Conservation (phyloP, 106 monocot genomes). For the Gastrodia elata region DNA sequence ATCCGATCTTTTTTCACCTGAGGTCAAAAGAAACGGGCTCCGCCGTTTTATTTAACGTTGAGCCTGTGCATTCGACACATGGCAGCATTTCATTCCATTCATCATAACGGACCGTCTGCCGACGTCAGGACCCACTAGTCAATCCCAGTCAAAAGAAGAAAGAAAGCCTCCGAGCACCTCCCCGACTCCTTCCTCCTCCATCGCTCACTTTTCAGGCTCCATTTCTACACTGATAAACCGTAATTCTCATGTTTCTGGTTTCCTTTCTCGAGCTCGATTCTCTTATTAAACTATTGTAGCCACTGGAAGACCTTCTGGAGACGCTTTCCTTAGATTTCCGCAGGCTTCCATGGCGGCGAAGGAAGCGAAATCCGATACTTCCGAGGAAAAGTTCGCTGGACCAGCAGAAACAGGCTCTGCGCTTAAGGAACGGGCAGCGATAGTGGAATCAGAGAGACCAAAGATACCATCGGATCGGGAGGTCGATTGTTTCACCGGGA, state of each 20-base stretch:
- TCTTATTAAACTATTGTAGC: background rate
- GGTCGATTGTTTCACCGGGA: background rate
- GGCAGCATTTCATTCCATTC: background rate
- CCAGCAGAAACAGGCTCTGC: background rate
- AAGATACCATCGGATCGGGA: background rate
- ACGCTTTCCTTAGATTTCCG: background rate
- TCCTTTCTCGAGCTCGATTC: background rate
- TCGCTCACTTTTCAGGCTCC: background rate
- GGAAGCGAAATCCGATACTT: conserved; percentile 1
- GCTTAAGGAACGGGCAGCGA: background rate
- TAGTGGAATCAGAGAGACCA: background rate
- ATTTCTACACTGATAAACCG: background rate
- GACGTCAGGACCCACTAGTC: background rate
- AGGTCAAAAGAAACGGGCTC: background rate
- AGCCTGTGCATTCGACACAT: background rate
- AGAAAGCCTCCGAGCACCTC: background rate
- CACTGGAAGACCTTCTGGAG: background rate
- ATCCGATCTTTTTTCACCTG: no score
- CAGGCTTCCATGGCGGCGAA: background rate
- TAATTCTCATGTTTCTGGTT: background rate
- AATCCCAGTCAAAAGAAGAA: background rate
- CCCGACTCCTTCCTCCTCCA: background rate
- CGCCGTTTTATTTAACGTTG: background rate
- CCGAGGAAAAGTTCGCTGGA: background rate
- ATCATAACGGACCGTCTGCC: background rate